A percentile compares a stretch with the other conserved stretches of the same genome.
Evolutionary conservation across 2,329 filamentous ascomycete genomes (phyloP).

Genomic region (Xylaria polymorpha): DNA sequence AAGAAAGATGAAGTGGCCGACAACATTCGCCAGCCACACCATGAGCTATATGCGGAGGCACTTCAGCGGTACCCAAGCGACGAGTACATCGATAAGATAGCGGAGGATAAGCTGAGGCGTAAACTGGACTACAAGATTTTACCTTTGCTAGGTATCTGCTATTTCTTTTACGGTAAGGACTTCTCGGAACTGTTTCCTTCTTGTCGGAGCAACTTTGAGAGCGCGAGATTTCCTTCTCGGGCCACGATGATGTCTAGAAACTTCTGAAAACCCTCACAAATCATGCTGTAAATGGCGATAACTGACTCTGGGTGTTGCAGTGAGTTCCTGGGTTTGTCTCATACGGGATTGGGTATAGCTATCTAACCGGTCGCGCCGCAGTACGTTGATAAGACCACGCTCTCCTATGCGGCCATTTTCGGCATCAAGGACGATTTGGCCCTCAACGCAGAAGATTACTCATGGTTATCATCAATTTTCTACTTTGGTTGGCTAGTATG

Average conservation of each 20-base stretch:
- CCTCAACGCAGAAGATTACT: conserved; percentile 43
- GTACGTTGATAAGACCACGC: conserved; percentile 47
- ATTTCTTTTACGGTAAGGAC: conserved; percentile 15
- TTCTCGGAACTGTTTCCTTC: too few relatives aligned
- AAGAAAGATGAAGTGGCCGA: neutral
- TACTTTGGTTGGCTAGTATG: conserved; percentile 54
- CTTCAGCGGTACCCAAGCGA: conserved; percentile 23
- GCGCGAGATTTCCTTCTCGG: too few relatives aligned
- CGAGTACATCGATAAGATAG: conserved; percentile 13
- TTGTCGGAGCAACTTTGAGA: too few relatives aligned
- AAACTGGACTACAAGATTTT: conserved; percentile 20
- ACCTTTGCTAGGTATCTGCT: conserved; percentile 18
- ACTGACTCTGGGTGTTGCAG: neutral
- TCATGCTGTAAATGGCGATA: too few relatives aligned
- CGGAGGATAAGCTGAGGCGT: conserved; percentile 17
- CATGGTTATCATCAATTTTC: conserved; percentile 46
- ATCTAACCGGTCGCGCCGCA: conserved; percentile 17
- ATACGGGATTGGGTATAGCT: too few relatives aligned
- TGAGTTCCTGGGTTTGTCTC: neutral
- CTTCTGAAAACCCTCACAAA: too few relatives aligned
- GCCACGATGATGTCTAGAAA: too few relatives aligned
- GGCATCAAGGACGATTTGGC: conserved; percentile 43
- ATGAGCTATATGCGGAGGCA: conserved; percentile 14
- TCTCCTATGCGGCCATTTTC: conserved; percentile 46
- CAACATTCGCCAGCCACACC: conserved; percentile 21